Evolutionary conservation across 108 stramenopile species (phyloP).

Genomic region (Pseudonitzschia delicatissima): DNA sequence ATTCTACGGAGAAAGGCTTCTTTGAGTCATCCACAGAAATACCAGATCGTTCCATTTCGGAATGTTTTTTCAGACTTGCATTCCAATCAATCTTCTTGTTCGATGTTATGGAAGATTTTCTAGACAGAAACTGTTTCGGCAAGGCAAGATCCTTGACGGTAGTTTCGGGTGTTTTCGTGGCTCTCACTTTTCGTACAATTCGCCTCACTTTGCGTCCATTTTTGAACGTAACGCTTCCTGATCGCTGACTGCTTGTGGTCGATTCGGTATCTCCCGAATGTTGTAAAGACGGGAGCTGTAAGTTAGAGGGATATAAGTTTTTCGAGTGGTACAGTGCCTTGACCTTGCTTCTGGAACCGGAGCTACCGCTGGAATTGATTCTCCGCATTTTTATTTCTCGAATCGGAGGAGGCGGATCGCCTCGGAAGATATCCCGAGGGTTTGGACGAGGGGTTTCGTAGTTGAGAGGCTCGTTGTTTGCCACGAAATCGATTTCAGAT

Average conservation of each 20-base stretch:
- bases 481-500: not conserved
- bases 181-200: not conserved
- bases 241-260: not conserved
- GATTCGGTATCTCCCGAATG: not conserved
- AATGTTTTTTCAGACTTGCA: no score
- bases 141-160: no score
- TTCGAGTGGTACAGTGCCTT: not conserved
- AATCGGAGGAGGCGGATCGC: conserved; percentile 1
- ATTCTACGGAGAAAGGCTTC: no score
- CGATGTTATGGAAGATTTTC: no score
- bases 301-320: no score
- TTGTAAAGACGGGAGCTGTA: not conserved
- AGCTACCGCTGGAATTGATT: not conserved
- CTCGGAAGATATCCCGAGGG: not conserved
- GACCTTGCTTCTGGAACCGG: not conserved
- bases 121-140: no score
- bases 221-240: not conserved
- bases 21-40: no score
- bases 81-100: no score
- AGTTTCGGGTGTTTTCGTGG: not conserved
- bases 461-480: not conserved
- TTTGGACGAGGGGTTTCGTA: not conserved
- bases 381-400: not conserved
- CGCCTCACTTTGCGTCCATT: conserved; percentile 4
- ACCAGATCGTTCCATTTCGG: not conserved